Evolutionary conservation across 768 basidiomycete species (phyloP).

Genomic region (Pleurotus platypus): DNA sequence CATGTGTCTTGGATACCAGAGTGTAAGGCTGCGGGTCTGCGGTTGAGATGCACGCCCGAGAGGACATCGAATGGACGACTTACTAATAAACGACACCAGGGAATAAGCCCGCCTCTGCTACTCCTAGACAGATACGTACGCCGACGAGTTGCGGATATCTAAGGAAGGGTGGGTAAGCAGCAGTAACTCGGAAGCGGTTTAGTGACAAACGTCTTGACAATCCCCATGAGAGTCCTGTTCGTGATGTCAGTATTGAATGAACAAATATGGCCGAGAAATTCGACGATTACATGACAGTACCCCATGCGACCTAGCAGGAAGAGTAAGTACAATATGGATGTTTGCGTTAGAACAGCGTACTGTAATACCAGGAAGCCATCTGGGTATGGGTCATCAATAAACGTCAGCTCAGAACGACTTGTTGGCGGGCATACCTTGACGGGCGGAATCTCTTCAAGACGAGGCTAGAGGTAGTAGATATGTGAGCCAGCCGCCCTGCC

Average conservation of each 20-base stretch:
- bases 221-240: slow-evolving; percentile 57
- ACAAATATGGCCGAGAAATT: not conserved
- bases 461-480: slow-evolving; percentile 27
- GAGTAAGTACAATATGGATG: not conserved
- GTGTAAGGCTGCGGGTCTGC: slow-evolving; percentile 40
- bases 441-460: slow-evolving; percentile 64
- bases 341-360: slow-evolving; percentile 26
- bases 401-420: not conserved
- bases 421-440: slow-evolving; percentile 39
- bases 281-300: slow-evolving; percentile 49
- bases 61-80: slow-evolving; percentile 11
- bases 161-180: not conserved
- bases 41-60: not conserved
- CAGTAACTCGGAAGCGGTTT: not conserved
- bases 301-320: slow-evolving; percentile 54
- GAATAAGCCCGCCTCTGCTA: slow-evolving; percentile 69
- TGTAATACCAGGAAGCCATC: slow-evolving; percentile 67
- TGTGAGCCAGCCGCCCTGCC: too few relatives aligned
- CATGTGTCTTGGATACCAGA: slow-evolving; percentile 67
- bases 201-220: slow-evolving; percentile 53
- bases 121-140: slow-evolving; percentile 54
- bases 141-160: slow-evolving; percentile 65
- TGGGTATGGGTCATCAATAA: slow-evolving; percentile 9
- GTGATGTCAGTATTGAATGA: not conserved
- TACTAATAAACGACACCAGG: slow-evolving; percentile 76